A percentile compares a stretch with the other conserved stretches of the same genome.
phyloP scores from a whole-genome alignment of 1,284 basidiomycete genomes.

The Microbotryum silenes-acaulis region DNA sequence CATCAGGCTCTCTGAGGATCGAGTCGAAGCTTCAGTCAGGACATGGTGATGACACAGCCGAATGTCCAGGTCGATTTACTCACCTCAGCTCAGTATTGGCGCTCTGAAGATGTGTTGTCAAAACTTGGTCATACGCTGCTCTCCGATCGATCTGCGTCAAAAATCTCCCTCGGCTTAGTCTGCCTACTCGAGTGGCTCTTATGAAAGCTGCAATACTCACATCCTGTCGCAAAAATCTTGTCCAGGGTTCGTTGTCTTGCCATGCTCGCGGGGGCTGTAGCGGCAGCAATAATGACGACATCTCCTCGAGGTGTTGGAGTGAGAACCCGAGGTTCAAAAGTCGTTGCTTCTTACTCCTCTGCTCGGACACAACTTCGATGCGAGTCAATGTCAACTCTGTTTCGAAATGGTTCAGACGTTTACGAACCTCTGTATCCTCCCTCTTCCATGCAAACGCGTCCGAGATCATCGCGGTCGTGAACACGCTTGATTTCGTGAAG shows the following conservation, averaged over 20 bases:
- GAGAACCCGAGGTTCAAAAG: constrained; percentile 17
- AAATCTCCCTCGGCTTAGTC: background rate
- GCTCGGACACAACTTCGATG: constrained; percentile 6
- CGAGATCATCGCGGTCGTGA: constrained; percentile 14
- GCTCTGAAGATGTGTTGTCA: constrained; percentile 21
- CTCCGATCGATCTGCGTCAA: constrained; percentile 4
- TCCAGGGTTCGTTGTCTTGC: constrained; percentile 9
- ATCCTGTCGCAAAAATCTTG: constrained; percentile 13
- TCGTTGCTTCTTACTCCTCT: constrained; percentile 9
- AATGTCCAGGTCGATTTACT: background rate
- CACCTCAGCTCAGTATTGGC: constrained; percentile 23
- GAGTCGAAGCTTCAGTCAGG: background rate
- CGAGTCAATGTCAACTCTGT: background rate
- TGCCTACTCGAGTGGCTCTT: background rate
- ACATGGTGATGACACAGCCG: background rate
- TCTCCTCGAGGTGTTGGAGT: constrained; percentile 15
- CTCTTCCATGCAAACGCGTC: constrained; percentile 17
- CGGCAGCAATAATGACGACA: constrained; percentile 21
- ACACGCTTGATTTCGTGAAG: constrained; percentile 19
- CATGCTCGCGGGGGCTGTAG: constrained; percentile 14
- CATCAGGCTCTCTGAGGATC: constrained; percentile 13
- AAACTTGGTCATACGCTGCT: constrained; percentile 6
- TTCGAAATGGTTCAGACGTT: background rate
- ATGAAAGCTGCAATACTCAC: constrained; percentile 4
- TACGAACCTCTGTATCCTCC: constrained; percentile 14